A percentile compares a stretch with the other conserved stretches of the same genome.
These are phyloP conservation scores for Cystofilobasidium capitatum DNA, from an alignment of 768 basidiomycete species.

Conservation along the genomic window DNA sequence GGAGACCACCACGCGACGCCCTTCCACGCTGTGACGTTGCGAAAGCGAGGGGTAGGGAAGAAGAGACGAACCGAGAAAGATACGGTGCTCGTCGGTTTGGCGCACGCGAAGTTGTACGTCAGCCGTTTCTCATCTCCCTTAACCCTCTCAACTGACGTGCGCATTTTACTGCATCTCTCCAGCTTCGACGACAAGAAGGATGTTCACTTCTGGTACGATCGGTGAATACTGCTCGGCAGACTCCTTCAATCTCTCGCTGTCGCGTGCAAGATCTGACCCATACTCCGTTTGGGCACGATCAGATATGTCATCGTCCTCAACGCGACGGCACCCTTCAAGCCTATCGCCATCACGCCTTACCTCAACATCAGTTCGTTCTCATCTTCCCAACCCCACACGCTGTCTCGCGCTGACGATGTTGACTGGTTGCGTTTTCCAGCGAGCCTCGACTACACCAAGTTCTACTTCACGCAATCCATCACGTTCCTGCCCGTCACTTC, in stretches of 20 bases:
- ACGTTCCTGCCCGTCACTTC: neutral
- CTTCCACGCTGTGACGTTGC: slow-evolving; percentile 7
- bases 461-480: slow-evolving; percentile 10
- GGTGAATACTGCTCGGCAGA: neutral
- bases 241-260: neutral
- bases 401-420: neutral
- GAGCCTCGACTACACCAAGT: neutral
- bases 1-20: slow-evolving; percentile 11
- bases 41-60: neutral
- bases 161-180: neutral
- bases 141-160: too few species aligned
- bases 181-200: slow-evolving; percentile 11
- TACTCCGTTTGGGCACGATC: neutral
- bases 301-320: slow-evolving; percentile 8
- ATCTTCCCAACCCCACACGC: neutral
- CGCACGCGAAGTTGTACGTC: slow-evolving; percentile 2
- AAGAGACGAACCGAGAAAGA: neutral
- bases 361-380: neutral
- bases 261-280: neutral
- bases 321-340: slow-evolving; percentile 1
- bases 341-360: neutral
- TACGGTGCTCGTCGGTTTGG: slow-evolving; percentile 4
- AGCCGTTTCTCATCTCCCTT: neutral
- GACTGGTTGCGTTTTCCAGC: neutral
- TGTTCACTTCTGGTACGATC: neutral